Percentiles rank a stretch among this genome's conserved stretches.
phyloP scores from a whole-genome alignment of 176 grass and related monocot genomes.

The Rhynchospora pubera region DNA sequence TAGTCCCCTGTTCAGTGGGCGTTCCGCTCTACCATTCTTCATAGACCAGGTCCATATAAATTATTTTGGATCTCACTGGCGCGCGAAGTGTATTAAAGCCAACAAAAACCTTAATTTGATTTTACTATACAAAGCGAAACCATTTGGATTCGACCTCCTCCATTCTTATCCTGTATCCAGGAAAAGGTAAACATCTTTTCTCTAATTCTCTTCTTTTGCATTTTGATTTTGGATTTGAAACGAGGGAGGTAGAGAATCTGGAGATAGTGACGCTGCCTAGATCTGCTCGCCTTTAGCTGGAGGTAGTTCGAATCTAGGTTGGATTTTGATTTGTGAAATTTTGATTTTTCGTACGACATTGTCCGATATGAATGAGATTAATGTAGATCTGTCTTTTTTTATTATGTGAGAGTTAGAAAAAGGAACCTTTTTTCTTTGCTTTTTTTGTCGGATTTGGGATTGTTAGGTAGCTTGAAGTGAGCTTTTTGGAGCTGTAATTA shows the following conservation, averaged over 20 bases:
- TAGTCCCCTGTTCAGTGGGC: not conserved
- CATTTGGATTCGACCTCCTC: slow-evolving; percentile 3
- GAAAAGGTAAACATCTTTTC: slow-evolving; percentile 15
- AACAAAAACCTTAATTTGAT: slow-evolving; percentile 1
- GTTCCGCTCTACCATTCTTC: not conserved
- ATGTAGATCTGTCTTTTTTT: not conserved
- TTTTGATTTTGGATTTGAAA: slow-evolving; percentile 11
- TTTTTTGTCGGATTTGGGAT: not conserved
- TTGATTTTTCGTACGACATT: not conserved
- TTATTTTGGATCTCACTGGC: not conserved
- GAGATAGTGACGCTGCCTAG: not conserved
- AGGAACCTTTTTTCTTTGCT: not conserved
- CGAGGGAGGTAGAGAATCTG: not conserved
- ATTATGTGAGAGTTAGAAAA: not conserved
- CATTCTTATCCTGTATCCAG: not conserved
- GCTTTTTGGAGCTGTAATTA: not conserved
- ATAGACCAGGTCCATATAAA: not conserved
- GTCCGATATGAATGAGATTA: not conserved
- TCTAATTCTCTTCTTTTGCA: not conserved
- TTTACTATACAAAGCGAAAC: slow-evolving; percentile 17
- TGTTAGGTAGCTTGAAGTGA: not conserved
- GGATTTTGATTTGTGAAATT: slow-evolving; percentile 1
- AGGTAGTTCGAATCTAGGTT: not conserved
- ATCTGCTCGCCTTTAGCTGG: not conserved
- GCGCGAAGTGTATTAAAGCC: slow-evolving; percentile 24